Percentiles rank a stretch among this genome's conserved stretches.
Evolutionary conservation across 2,329 filamentous ascomycete genomes (phyloP).

Genomic region (Xylaria sp.): DNA sequence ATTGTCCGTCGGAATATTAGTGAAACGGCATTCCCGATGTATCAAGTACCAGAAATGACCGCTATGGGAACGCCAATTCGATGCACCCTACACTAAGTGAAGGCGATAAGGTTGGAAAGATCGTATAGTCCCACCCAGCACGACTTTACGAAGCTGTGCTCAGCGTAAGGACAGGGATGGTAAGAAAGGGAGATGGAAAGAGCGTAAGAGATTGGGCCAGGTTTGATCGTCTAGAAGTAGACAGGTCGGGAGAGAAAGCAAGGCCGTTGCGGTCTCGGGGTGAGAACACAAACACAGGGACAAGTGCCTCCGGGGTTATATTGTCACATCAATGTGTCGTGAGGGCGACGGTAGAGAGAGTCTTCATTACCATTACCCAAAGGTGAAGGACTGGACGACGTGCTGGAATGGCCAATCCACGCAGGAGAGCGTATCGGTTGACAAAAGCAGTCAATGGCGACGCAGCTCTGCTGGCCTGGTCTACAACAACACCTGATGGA

Average conservation of each 20-base stretch:
- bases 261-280: slow-evolving; percentile 12
- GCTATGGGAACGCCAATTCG: slow-evolving; percentile 39
- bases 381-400: slow-evolving; percentile 37
- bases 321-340: slow-evolving; percentile 13
- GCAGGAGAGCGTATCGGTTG: slow-evolving; percentile 17
- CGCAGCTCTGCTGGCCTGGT: slow-evolving; percentile 30
- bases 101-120: slow-evolving; percentile 27
- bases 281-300: slow-evolving; percentile 1
- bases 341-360: neutral
- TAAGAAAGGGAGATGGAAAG: slow-evolving; percentile 27
- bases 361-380: neutral
- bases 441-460: slow-evolving; percentile 29
- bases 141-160: slow-evolving; percentile 4
- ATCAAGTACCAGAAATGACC: slow-evolving; percentile 37
- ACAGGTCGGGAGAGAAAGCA: slow-evolving; percentile 1
- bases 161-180: slow-evolving; percentile 10
- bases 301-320: slow-evolving; percentile 17
- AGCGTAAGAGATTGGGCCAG: slow-evolving; percentile 24
- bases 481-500: slow-evolving; percentile 18
- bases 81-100: slow-evolving; percentile 22
- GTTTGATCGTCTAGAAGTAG: slow-evolving; percentile 37
- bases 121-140: slow-evolving; percentile 14
- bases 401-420: slow-evolving; percentile 21
- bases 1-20: slow-evolving; percentile 38
- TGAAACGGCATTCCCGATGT: slow-evolving; percentile 40